These are phyloP conservation scores for Smallanthus sonchifolius DNA, from an alignment of 129 eudicot genomes.

Conservation along the genomic window DNA sequence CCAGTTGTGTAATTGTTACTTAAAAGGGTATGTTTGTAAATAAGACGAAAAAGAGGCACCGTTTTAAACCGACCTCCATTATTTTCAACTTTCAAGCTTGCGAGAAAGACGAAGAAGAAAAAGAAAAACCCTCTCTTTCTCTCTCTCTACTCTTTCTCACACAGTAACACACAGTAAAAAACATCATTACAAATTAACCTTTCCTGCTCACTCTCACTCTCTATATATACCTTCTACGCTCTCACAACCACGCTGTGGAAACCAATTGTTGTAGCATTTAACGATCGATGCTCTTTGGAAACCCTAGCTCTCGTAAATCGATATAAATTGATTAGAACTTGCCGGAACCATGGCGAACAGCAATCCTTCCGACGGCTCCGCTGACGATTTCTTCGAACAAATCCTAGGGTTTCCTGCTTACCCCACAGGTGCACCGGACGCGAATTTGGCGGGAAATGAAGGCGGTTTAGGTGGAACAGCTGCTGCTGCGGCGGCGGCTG, in stretches of 20 bases:
- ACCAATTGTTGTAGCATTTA: background rate
- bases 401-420: constrained; percentile 66
- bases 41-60: constrained; percentile 3
- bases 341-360: constrained; percentile 63
- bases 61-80: constrained; percentile 28
- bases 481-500: constrained; percentile 1
- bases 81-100: constrained; percentile 6
- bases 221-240: constrained; percentile 16
- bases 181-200: constrained; percentile 2
- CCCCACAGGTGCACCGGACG: constrained; percentile 32
- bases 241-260: background rate
- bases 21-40: constrained; percentile 24
- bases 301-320: constrained; percentile 25
- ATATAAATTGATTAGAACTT: background rate
- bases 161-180: constrained; percentile 10
- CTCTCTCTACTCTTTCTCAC: constrained; percentile 18
- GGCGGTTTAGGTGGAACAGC: constrained; percentile 26
- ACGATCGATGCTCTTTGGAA: background rate
- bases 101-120: constrained; percentile 14
- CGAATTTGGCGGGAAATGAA: constrained; percentile 62
- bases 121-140: background rate
- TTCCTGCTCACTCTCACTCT: constrained; percentile 4
- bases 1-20: background rate
- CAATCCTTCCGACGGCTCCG: constrained; percentile 67
- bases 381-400: constrained; percentile 89